A percentile compares a stretch with the other conserved stretches of the same genome.
Conservation (phyloP, 805 yeast species). For the Barnettozyma populi region DNA sequence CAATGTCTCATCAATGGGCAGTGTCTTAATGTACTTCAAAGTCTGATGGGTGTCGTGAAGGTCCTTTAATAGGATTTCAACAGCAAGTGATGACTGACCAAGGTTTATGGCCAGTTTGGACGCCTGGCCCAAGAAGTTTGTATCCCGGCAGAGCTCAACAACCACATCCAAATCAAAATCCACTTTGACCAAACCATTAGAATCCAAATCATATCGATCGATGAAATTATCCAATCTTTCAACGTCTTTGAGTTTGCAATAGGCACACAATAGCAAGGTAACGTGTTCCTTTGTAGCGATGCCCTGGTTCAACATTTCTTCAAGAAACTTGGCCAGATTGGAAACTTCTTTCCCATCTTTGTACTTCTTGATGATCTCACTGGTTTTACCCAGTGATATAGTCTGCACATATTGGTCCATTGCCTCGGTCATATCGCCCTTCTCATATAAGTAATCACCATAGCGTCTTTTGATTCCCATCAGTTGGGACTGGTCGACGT, state of each 20-base stretch:
- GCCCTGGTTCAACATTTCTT: slow-evolving; percentile 48
- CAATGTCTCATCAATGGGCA: slow-evolving; percentile 72
- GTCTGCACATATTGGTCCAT: slow-evolving; percentile 67
- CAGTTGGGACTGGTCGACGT: slow-evolving; percentile 26
- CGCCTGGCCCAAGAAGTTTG: slow-evolving; percentile 62
- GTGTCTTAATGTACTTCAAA: slow-evolving; percentile 57
- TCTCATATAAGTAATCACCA: slow-evolving; percentile 68
- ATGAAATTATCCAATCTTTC: slow-evolving; percentile 56
- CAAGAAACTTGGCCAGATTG: slow-evolving; percentile 58
- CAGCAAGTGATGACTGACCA: slow-evolving; percentile 69
- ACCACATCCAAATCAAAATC: slow-evolving; percentile 66
- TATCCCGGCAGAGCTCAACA: slow-evolving; percentile 65
- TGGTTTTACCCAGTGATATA: slow-evolving; percentile 51
- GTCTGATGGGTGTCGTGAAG: slow-evolving; percentile 55
- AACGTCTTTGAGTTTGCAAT: slow-evolving; percentile 66
- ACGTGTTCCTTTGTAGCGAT: slow-evolving; percentile 74
- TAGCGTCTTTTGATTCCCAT: slow-evolving; percentile 46
- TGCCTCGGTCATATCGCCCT: slow-evolving; percentile 63
- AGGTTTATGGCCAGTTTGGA: slow-evolving; percentile 63
- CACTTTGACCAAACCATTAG: slow-evolving; percentile 27
- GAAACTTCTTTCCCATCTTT: slow-evolving; percentile 70
- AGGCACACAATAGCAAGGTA: slow-evolving; percentile 70
- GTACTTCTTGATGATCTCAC: slow-evolving; percentile 73
- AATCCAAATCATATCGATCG: slow-evolving; percentile 33
- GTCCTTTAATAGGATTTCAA: slow-evolving; percentile 67